A percentile compares a stretch with the other conserved stretches of the same genome.
Evolutionary conservation across 306 rosid genomes (phyloP).

Genomic region (Quercus suber): DNA sequence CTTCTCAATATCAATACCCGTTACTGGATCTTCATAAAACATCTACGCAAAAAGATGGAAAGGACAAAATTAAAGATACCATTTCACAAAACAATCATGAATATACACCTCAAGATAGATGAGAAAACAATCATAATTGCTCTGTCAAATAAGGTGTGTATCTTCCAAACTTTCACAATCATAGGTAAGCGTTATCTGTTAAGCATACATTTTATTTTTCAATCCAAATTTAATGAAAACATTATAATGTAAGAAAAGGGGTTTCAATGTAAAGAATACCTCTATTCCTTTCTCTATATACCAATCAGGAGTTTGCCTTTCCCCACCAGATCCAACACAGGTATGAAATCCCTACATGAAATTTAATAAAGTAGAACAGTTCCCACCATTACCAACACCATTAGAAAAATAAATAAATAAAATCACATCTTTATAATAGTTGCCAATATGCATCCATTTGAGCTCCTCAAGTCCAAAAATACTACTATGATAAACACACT

Average conservation of each 20-base stretch:
- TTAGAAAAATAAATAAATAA: no score
- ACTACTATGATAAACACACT: background rate
- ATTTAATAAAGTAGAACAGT: background rate
- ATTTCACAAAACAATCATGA: background rate
- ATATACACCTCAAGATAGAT: background rate
- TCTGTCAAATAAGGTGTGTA: background rate
- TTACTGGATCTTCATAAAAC: constrained; percentile 74
- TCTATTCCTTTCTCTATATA: constrained; percentile 85
- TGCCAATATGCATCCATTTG: background rate
- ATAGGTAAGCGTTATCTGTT: background rate
- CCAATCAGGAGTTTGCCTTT: constrained; percentile 94
- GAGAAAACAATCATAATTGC: background rate
- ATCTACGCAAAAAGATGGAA: constrained; percentile 36
- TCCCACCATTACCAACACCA: no score
- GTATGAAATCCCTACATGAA: constrained; percentile 82
- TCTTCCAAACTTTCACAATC: background rate
- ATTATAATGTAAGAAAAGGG: background rate
- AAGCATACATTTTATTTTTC: background rate
- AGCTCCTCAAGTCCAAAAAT: background rate
- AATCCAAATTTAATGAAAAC: background rate
- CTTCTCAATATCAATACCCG: constrained; percentile 56
- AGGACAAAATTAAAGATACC: background rate
- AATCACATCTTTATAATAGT: no score
- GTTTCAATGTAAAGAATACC: constrained; percentile 37
- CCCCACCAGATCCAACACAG: constrained; percentile 98